phyloP scores from a whole-genome alignment of 2,329 filamentous ascomycete genomes.

The Cryphonectria naterciae region DNA sequence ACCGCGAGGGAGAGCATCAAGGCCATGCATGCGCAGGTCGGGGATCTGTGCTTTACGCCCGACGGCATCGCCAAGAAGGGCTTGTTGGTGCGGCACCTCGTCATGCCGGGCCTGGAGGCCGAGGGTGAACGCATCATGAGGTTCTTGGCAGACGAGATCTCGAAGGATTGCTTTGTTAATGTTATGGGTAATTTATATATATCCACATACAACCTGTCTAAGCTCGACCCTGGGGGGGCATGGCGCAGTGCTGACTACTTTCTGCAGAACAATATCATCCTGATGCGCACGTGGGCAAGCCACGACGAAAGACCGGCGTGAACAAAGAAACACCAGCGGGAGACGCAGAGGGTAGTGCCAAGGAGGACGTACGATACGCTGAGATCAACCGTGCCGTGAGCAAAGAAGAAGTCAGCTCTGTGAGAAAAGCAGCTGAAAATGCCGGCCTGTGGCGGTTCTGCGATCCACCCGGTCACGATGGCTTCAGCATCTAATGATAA shows the following conservation, averaged over 20 bases:
- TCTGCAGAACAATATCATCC: constrained; percentile 75
- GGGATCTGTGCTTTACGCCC: constrained; percentile 78
- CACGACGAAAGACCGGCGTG: constrained; percentile 43
- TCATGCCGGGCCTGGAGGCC: constrained; percentile 80
- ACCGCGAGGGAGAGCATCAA: constrained; percentile 77
- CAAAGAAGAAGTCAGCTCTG: constrained; percentile 65
- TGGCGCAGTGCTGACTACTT: background rate
- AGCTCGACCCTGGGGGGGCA: background rate
- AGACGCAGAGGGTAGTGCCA: constrained; percentile 34
- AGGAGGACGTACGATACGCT: constrained; percentile 64
- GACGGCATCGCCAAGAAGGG: constrained; percentile 82
- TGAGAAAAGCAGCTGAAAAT: constrained; percentile 68
- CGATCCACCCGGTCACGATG: constrained; percentile 60
- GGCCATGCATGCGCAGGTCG: constrained; percentile 80
- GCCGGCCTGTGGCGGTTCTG: constrained; percentile 81
- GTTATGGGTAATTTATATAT: constrained; percentile 61
- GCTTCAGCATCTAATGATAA: constrained; percentile 51
- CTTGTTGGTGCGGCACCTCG: constrained; percentile 75
- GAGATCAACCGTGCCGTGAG: constrained; percentile 78
- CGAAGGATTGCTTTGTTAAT: constrained; percentile 76
- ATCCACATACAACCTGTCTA: background rate
- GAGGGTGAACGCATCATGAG: constrained; percentile 76
- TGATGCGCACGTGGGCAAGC: constrained; percentile 79
- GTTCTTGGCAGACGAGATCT: constrained; percentile 75
- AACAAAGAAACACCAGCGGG: constrained; percentile 36